Evolutionary conservation across 805 yeast species (phyloP), one percentile per base, ranked within the genome.

Genomic region (Pachysolen tannophilus): DNA sequence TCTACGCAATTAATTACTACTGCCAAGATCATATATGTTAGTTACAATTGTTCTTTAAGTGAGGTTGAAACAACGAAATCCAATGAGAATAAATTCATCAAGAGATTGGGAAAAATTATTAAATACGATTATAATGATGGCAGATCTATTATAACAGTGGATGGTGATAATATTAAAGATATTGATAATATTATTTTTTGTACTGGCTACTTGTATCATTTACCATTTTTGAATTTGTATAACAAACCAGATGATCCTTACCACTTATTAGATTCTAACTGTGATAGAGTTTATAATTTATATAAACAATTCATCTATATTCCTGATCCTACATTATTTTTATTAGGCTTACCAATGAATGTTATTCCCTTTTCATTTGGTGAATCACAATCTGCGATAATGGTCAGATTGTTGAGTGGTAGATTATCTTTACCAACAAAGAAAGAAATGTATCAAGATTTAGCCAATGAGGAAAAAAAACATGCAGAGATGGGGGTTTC

Each of bases 171-270:
- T 8, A 39, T 78, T 3, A 44, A 46, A 2, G 62, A 61, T 25
- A 69, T 82, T 27, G 88, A 82, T 42, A 48, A 50, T 16, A 59
- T 84, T 8, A 59, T 83, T 8, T 81, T 77, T 51, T 82, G 84
- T 33, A 83, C 94, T 0, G 94, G 94, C 1, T 84, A 82, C 53
- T 60, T 74, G 30, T 76, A 76, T 47, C 68, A 74, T 25, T 63
- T 72, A 37, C 92, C 94, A 15, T 81, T 72, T 45, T 53, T 84
- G 33, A 64, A 69, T 29, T 43, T 43, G 21, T 58, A 57, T 35
- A 17, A 34, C 7, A 45, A 40, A 9, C 56, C 57, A 8, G 52
- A 47, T 16, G 20, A 46, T 11, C 45, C 58, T 3, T 14, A 11
- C 10, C 13, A 14, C 13, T 14, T 23, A 11, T 38, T 55, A 6